Conservation (phyloP, 1,284 basidiomycete species). For the Cryptococcus jaspeensis region DNA sequence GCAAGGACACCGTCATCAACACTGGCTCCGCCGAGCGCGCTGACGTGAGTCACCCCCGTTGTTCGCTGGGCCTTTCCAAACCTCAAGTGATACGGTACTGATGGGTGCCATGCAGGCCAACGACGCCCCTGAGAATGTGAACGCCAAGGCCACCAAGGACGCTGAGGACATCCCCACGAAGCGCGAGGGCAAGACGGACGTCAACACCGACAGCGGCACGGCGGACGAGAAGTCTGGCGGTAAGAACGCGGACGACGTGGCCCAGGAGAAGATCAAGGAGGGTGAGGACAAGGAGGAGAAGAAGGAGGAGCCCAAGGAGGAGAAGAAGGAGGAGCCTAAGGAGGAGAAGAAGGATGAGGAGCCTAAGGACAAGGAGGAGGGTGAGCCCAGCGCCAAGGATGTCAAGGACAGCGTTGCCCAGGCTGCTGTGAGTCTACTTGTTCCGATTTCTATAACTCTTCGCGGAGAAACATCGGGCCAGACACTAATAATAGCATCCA, state of each 20-base stretch:
- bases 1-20: slow-evolving; percentile 3
- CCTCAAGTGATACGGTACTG: background rate
- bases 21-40: background rate
- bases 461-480: background rate
- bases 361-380: slow-evolving; percentile 6
- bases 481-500: background rate
- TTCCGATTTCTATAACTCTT: background rate
- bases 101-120: slow-evolving; percentile 4
- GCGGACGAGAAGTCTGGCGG: slow-evolving; percentile 9
- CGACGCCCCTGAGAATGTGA: slow-evolving; percentile 9
- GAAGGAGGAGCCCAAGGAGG: background rate
- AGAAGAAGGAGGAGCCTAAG: background rate
- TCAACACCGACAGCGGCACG: slow-evolving; percentile 1
- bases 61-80: background rate
- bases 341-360: slow-evolving; percentile 15
- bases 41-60: background rate
- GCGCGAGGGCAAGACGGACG: slow-evolving; percentile 7
- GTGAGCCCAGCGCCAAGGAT: slow-evolving; percentile 13
- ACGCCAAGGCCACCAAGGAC: slow-evolving; percentile 2
- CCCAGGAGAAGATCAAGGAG: background rate
- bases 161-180: slow-evolving; percentile 9
- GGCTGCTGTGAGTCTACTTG: slow-evolving; percentile 27
- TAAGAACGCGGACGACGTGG: slow-evolving; percentile 12
- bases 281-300: slow-evolving; percentile 1
- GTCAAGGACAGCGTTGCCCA: slow-evolving; percentile 23